A percentile compares a stretch with the other conserved stretches of the same genome.
Conservation (phyloP, 2,329 filamentous ascomycete species). For the Cercospora canescens region DNA sequence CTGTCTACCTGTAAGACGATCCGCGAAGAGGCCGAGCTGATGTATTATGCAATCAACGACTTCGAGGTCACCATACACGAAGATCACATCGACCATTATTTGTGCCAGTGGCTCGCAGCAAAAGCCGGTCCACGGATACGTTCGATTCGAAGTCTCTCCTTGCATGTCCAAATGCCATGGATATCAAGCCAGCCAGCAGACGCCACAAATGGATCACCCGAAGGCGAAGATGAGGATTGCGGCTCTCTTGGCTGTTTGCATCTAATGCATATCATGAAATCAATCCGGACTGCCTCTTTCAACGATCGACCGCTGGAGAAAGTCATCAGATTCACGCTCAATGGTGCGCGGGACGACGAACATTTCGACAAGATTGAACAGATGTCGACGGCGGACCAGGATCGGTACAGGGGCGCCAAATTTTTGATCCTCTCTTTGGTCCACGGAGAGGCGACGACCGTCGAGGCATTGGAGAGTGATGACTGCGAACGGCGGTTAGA, state of each 20-base stretch:
- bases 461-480: conserved; percentile 16
- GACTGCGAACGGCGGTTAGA: conserved; percentile 5
- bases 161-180: conserved; percentile 22
- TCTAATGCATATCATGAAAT: conserved; percentile 18
- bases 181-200: not conserved
- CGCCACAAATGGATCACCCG: not conserved
- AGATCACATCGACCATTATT: conserved; percentile 8
- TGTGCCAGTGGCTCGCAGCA: conserved; percentile 18
- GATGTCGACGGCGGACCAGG: conserved; percentile 19
- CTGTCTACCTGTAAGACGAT: conserved; percentile 22
- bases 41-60: conserved; percentile 26
- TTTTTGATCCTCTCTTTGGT: conserved; percentile 21
- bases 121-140: conserved; percentile 13
- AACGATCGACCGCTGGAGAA: conserved; percentile 4
- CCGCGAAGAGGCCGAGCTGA: conserved; percentile 24
- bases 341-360: conserved; percentile 18
- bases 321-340: conserved; percentile 17
- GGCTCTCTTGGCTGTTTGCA: conserved; percentile 7
- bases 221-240: conserved; percentile 4
- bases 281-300: conserved; percentile 3
- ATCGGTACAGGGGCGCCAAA: conserved; percentile 18
- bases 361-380: conserved; percentile 18
- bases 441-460: conserved; percentile 14
- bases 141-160: conserved; percentile 15
- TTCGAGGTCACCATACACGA: conserved; percentile 21